Evolutionary conservation across 306 rosid species (phyloP), one percentile per base, ranked within the genome.

Genomic region (Quercus bicolor): DNA sequence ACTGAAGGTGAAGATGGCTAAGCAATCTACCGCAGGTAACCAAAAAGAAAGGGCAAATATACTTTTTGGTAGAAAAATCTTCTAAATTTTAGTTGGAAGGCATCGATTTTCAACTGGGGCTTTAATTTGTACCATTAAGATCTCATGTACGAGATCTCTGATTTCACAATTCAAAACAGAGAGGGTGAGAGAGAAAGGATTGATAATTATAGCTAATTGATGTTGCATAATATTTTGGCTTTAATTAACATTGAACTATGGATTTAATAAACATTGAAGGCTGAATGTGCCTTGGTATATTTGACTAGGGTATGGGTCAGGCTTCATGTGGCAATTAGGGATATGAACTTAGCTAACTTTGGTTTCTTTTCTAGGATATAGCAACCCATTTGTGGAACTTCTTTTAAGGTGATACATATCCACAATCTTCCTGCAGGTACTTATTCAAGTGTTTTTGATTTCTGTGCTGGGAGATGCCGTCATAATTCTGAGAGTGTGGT

Each of bases 401-500:
- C n/a, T 43, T 65, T 12, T 19, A 61, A 21, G 31, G 2, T 26
- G 8, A n/a, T 48, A 33, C 24, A 18, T n/a, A 45, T 73, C 2
- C 69, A 23, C 53, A 20, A 60, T 51, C 0, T 56, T 54, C 45
- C n/a, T 78, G 78, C 90, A 94, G 97, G 95, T 81, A 88, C 85
- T 82, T 94, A 91, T 77, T 76, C 86, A n/a, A 84, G 83, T 84
- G 90, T 91, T 56, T 92, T 92, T 80, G 92, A 94, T 73, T 94
- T 87, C 81, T 94, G 98, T 70, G 83, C 92, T 81, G 97, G 93
- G 76, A 88, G 98, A 81, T 94, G 98, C 75, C 97, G 97, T 72
- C 98, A 94, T 85, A 94, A 93, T 79, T 91, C 98, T 66, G 98
- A 91, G 84, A 94, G 98, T 87, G 98, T 94, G 85, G 98, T 94